A percentile compares a stretch with the other conserved stretches of the same genome.
phyloP scores from a whole-genome alignment of 495 filamentous ascomycete genomes.

The Neurospora tetraspora region DNA sequence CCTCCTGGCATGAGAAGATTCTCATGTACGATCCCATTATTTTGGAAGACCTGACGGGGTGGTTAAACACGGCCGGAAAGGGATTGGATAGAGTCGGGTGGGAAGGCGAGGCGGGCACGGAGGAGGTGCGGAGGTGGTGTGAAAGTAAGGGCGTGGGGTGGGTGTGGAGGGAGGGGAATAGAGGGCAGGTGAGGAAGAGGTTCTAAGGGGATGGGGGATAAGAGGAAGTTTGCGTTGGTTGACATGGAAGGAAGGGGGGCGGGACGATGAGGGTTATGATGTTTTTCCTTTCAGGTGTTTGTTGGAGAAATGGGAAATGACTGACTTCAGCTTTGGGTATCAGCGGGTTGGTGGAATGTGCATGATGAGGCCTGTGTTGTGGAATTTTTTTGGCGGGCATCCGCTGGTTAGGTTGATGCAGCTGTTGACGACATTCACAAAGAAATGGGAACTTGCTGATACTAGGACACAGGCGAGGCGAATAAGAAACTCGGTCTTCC shows the following conservation, averaged over 20 bases:
- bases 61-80: conserved; percentile 69
- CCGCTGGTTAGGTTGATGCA: not conserved
- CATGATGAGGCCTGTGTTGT: no score
- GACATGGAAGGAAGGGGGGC: not conserved
- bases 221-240: not conserved
- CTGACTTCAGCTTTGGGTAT: not conserved
- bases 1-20: conserved; percentile 83
- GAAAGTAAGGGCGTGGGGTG: conserved; percentile 74
- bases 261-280: not conserved
- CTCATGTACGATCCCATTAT: conserved; percentile 89
- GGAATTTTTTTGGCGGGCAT: no score
- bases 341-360: not conserved
- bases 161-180: conserved; percentile 40
- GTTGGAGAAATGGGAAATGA: not conserved
- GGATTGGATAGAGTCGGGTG: conserved; percentile 50
- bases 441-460: not conserved
- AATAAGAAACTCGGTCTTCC: not conserved
- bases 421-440: not conserved
- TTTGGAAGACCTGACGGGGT: conserved; percentile 73
- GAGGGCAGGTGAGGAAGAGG: conserved; percentile 38
- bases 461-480: not conserved
- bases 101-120: conserved; percentile 51
- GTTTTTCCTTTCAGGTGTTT: not conserved
- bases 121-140: conserved; percentile 72
- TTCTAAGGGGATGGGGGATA: conserved; percentile 16